A percentile compares a stretch with the other conserved stretches of the same genome.
Evolutionary conservation across 768 basidiomycete genomes (phyloP).

Genomic region (Lentinula sp.): DNA sequence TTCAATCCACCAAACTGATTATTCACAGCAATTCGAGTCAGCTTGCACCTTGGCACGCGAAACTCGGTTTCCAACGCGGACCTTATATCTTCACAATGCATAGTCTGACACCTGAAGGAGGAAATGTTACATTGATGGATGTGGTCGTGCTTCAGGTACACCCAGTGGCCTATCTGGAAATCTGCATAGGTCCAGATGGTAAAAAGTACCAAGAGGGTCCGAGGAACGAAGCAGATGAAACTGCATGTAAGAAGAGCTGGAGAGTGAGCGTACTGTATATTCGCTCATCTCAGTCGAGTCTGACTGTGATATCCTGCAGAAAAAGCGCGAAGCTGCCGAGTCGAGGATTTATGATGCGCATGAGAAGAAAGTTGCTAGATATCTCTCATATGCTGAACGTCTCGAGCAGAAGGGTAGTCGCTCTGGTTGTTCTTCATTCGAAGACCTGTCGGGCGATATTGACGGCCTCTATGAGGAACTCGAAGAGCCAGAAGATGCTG

Average conservation of each 20-base stretch:
- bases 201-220: conserved; percentile 52
- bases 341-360: conserved; percentile 50
- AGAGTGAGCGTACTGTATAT: conserved; percentile 36
- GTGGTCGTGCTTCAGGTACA: conserved; percentile 69
- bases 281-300: neutral
- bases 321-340: conserved; percentile 50
- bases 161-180: conserved; percentile 79
- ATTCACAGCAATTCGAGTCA: conserved; percentile 84
- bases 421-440: conserved; percentile 27
- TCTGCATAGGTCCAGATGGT: conserved; percentile 42
- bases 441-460: conserved; percentile 42
- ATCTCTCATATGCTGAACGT: conserved; percentile 60
- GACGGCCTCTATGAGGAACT: conserved; percentile 59
- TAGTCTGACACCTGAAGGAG: conserved; percentile 79
- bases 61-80: conserved; percentile 67
- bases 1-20: conserved; percentile 55
- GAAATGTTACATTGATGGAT: conserved; percentile 68
- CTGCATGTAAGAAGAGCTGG: conserved; percentile 56
- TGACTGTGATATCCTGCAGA: conserved; percentile 27
- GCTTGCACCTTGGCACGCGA: conserved; percentile 82
- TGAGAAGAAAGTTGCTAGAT: conserved; percentile 45
- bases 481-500: conserved; percentile 47
- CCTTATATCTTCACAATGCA: conserved; percentile 73
- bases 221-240: conserved; percentile 66
- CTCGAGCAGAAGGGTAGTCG: conserved; percentile 50